A percentile compares a stretch with the other conserved stretches of the same genome.
Evolutionary conservation across 768 basidiomycete species (phyloP).

Genomic region (Termitomyces sp.): DNA sequence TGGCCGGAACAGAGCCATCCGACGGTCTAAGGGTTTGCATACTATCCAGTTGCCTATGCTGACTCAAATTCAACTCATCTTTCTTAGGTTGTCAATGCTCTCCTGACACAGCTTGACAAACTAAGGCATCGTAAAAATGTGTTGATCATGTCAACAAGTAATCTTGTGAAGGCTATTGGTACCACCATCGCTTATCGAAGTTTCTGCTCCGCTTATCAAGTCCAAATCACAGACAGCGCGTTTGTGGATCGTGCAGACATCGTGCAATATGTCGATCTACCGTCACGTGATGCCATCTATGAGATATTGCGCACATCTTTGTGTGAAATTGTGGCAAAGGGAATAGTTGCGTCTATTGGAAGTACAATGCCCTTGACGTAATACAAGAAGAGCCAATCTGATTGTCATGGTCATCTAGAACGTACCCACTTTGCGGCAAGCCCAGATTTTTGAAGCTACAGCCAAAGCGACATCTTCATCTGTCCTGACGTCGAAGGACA

Average conservation of each 20-base stretch:
- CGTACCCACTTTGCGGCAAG: slow-evolving; percentile 60
- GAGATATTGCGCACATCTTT: slow-evolving; percentile 85
- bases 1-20: slow-evolving; percentile 93
- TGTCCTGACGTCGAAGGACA: slow-evolving; percentile 12
- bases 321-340: slow-evolving; percentile 68
- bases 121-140: slow-evolving; percentile 91
- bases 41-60: background rate
- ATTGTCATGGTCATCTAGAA: slow-evolving; percentile 30
- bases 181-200: background rate
- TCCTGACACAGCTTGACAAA: slow-evolving; percentile 95
- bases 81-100: slow-evolving; percentile 89
- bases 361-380: slow-evolving; percentile 20
- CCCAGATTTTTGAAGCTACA: slow-evolving; percentile 49
- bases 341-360: slow-evolving; percentile 64
- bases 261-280: slow-evolving; percentile 89
- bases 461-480: slow-evolving; percentile 20
- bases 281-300: slow-evolving; percentile 88
- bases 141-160: slow-evolving; percentile 94
- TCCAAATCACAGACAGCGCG: slow-evolving; percentile 62
- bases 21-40: slow-evolving; percentile 76
- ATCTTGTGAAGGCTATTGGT: slow-evolving; percentile 94
- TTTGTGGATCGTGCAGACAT: slow-evolving; percentile 98
- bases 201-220: background rate
- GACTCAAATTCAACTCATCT: background rate
- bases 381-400: background rate